Base-by-base conservation (phyloP, 345 rosid genomes). In the Camelina sativa region DNA sequence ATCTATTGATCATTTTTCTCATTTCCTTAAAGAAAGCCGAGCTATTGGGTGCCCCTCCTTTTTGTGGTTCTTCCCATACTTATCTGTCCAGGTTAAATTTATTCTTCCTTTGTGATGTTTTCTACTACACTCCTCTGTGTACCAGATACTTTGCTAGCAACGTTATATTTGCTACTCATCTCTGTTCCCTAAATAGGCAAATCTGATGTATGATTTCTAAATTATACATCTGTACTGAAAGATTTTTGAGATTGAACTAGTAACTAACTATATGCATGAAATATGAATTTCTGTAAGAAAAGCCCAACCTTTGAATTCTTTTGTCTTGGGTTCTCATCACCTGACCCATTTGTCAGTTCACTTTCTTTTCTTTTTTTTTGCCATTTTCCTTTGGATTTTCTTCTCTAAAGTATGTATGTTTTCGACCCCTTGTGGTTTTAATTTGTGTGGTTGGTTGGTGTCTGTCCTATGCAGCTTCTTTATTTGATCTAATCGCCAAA, bases 11-110 rank as follows among this genome's bases (percentile, higher is more conserved):
- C 97, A 94, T 23, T 23, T 88, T 72, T 78, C 83, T 62, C 82
- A 64, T 64, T 88, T 94, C 55, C 78, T 54, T 60, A 76, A 72
- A 79, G 85, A 90, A 78, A 85, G 89, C 71, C 72, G 74, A 57
- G 95, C 86, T 4, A 66, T 82, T 68, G 93, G 95, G 13, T 90
- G 98, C 78, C 98, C 98, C 2, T 90, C 97, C 1, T 84, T 72
- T 58, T 77, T 86, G 61, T 94, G 97, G 97, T 76, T 84, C 65
- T 48, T 85, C 71, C 89, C 95, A 3, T 83, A 76, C 76, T 50
- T 88, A 77, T 85, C 84, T 11, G 75, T 86, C 55, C 97, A 94
- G 95, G 97, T 94, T 94, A 55, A 0, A 13, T 71, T 48, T 11
- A 11, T 7, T 19, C 48, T 62, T 32, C 61, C 57, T 0, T 32